These are phyloP conservation scores for Achaetomium macrosporum DNA, from an alignment of 2,329 filamentous ascomycete genomes.

Conservation along the genomic window DNA sequence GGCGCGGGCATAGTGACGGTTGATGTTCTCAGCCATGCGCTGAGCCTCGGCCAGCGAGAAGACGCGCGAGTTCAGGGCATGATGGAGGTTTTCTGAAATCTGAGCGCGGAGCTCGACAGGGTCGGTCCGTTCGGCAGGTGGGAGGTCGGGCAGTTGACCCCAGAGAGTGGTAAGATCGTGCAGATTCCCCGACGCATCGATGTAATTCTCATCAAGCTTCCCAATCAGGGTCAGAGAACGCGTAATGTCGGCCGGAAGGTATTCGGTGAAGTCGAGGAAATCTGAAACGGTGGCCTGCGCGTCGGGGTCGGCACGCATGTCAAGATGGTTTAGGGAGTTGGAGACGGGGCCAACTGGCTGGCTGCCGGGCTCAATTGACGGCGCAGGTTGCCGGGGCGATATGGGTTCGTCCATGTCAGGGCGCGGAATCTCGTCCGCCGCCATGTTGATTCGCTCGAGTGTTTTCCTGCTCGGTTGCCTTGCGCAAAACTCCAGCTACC, in stretches of 20 bases:
- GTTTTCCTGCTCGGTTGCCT: not conserved
- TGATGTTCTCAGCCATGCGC: conserved; percentile 59
- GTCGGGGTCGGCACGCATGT: conserved; percentile 56
- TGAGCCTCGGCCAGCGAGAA: conserved; percentile 57
- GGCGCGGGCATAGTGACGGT: conserved; percentile 55
- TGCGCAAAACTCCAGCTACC: not conserved
- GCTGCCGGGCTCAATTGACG: conserved; percentile 31
- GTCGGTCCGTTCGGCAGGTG: conserved; percentile 42
- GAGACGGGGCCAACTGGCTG: conserved; percentile 28
- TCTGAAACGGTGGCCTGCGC: conserved; percentile 64
- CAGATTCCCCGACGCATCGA: conserved; percentile 48
- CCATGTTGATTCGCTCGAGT: conserved; percentile 5
- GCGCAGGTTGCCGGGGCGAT: conserved; percentile 32
- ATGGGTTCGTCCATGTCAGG: conserved; percentile 30
- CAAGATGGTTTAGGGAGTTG: conserved; percentile 39
- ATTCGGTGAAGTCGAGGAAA: conserved; percentile 65
- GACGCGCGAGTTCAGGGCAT: conserved; percentile 50
- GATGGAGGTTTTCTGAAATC: conserved; percentile 53
- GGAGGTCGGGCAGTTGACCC: conserved; percentile 47
- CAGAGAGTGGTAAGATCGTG: conserved; percentile 53
- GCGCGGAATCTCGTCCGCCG: conserved; percentile 10
- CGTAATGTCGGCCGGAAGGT: conserved; percentile 60
- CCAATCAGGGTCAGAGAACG: conserved; percentile 61
- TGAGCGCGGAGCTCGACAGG: conserved; percentile 50
- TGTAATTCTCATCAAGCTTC: conserved; percentile 55